These are phyloP conservation scores for Pseudogymnoascus destructans DNA, from an alignment of 2,329 filamentous ascomycete species.

Conservation along the genomic window DNA sequence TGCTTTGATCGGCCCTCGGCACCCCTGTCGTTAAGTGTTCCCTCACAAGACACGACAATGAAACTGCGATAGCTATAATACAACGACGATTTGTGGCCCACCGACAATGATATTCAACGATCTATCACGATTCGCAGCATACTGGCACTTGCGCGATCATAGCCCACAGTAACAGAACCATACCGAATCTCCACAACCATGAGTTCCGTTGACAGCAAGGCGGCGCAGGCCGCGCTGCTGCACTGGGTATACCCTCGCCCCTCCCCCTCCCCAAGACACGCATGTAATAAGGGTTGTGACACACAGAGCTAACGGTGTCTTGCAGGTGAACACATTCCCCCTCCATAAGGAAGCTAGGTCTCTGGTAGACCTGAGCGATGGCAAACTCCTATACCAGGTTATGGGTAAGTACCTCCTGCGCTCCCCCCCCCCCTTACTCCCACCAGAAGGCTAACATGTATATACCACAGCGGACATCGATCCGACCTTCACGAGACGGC, in stretches of 20 bases:
- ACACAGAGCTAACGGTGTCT: constrained; percentile 16
- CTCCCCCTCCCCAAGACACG: constrained; percentile 9
- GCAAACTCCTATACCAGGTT: constrained; percentile 24
- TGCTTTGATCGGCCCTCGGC: constrained; percentile 7
- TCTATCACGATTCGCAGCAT: neutral
- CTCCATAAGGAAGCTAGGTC: constrained; percentile 21
- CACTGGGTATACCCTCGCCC: constrained; percentile 35
- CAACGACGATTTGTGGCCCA: neutral
- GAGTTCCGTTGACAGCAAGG: constrained; percentile 28
- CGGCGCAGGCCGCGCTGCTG: constrained; percentile 41
- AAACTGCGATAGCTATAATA: constrained; percentile 6
- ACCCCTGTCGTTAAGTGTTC: constrained; percentile 8
- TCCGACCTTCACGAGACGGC: constrained; percentile 42
- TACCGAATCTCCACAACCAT: constrained; percentile 26
- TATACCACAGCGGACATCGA: constrained; percentile 45
- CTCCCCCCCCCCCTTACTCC: neutral
- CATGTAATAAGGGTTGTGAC: neutral
- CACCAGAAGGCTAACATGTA: constrained; percentile 26
- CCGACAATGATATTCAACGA: constrained; percentile 7
- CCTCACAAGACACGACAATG: constrained; percentile 5
- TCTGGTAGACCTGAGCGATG: constrained; percentile 26
- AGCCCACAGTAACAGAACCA: constrained; percentile 9
- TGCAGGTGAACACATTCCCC: constrained; percentile 27
- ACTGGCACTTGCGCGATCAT: constrained; percentile 8
- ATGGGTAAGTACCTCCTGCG: constrained; percentile 26